phyloP scores from a whole-genome alignment of 805 yeast genomes.

The Suhomyces kilbournensis region DNA sequence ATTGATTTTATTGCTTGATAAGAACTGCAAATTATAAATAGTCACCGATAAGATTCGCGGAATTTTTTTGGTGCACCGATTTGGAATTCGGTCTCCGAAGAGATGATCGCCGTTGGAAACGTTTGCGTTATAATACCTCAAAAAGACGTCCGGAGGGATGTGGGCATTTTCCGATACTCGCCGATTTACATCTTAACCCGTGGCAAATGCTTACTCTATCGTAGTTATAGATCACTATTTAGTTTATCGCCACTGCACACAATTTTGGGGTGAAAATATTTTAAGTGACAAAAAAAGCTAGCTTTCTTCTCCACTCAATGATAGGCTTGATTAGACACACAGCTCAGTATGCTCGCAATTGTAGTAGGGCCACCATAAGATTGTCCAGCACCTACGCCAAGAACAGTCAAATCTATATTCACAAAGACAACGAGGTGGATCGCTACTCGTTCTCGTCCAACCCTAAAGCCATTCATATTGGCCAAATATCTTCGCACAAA shows the following conservation, averaged over 20 bases:
- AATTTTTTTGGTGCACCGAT: background rate
- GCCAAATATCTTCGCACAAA: constrained; percentile 3
- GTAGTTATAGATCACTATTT: background rate
- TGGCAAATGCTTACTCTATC: background rate
- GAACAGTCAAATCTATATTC: constrained; percentile 9
- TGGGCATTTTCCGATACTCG: background rate
- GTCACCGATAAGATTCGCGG: background rate
- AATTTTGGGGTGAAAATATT: background rate
- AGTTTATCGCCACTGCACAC: background rate
- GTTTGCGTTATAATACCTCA: background rate
- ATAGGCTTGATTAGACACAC: background rate
- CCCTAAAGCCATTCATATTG: constrained; percentile 10
- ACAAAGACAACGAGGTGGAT: constrained; percentile 2
- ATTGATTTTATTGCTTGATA: background rate
- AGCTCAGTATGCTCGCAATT: background rate
- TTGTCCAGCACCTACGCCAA: background rate
- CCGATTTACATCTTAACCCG: background rate
- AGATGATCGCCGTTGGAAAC: background rate
- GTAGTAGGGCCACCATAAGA: background rate
- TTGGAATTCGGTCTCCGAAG: too few relatives aligned
- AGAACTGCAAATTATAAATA: background rate
- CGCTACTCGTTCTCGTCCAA: constrained; percentile 10
- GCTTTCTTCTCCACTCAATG: background rate
- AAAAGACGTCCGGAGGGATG: background rate
- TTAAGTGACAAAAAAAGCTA: background rate